Conservation (phyloP, 129 eudicot species). For the Glebionis coronaria region DNA sequence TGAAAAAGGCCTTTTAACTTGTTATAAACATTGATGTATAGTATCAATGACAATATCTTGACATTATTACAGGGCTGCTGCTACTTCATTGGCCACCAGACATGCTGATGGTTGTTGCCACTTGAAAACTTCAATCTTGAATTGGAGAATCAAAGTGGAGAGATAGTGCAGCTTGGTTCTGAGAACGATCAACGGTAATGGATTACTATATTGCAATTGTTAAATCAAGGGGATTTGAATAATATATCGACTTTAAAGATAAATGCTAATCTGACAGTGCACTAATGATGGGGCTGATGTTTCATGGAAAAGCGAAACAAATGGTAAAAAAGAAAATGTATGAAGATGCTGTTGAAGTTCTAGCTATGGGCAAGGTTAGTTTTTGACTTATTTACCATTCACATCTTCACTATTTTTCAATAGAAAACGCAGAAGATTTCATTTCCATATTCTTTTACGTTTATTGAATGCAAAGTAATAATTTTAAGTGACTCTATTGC, state of each 20-base stretch:
- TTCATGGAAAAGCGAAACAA: conserved; percentile 75
- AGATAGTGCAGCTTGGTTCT: conserved; percentile 71
- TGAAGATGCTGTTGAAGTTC: conserved; percentile 84
- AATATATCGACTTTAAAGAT: conserved; percentile 4
- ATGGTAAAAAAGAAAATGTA: conserved; percentile 50
- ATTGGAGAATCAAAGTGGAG: conserved; percentile 90
- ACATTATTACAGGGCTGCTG: conserved; percentile 68
- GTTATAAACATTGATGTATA: neutral
- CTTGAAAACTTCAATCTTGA: conserved; percentile 84
- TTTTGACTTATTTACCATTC: conserved; percentile 3
- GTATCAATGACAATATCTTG: neutral
- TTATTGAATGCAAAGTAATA: neutral
- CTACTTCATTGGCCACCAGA: conserved; percentile 65
- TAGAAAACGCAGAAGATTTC: neutral
- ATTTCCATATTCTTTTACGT: neutral
- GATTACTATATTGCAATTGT: neutral
- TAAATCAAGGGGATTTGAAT: neutral
- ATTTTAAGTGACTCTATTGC: conserved; percentile 21
- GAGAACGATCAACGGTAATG: conserved; percentile 85
- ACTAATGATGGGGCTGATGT: conserved; percentile 95
- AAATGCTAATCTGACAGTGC: conserved; percentile 54
- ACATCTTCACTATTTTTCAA: neutral
- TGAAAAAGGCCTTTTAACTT: neutral
- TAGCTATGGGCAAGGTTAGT: conserved; percentile 86
- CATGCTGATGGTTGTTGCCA: conserved; percentile 87